Conservation (phyloP, 192 early-diverging fungal genomes). For the Umbelopsis ramanniana region DNA sequence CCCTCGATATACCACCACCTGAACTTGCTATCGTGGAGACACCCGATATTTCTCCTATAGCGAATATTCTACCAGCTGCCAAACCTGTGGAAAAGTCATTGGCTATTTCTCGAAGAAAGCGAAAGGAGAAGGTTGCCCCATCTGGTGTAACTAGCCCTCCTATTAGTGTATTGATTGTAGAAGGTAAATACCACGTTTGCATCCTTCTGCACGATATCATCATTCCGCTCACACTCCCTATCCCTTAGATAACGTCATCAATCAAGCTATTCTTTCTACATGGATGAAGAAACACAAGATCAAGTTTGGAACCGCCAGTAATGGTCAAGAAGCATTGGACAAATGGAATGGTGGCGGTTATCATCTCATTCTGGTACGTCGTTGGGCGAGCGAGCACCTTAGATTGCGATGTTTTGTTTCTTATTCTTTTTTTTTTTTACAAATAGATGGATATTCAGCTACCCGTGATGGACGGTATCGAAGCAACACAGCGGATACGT, state of each 20-base stretch:
- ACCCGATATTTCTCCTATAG: background rate
- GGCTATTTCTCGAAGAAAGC: conserved; percentile 21
- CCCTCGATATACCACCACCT: background rate
- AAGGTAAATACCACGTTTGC: conserved; percentile 48
- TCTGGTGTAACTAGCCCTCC: conserved; percentile 52
- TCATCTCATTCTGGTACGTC: conserved; percentile 66
- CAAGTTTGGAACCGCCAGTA: conserved; percentile 73
- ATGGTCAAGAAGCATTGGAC: conserved; percentile 81
- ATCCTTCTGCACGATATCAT: background rate
- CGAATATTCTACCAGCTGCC: background rate
- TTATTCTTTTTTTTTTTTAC: background rate
- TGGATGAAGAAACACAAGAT: conserved; percentile 77
- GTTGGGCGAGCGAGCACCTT: background rate
- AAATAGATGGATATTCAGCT: conserved; percentile 81
- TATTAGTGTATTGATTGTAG: conserved; percentile 80
- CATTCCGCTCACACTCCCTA: too few relatives aligned
- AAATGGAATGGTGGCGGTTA: conserved; percentile 75
- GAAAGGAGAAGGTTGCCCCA: conserved; percentile 25
- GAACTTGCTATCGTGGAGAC: background rate
- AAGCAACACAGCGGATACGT: conserved; percentile 68
- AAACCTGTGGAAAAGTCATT: background rate
- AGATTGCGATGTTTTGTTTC: background rate
- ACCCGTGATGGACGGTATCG: conserved; percentile 73
- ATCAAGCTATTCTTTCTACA: conserved; percentile 70
- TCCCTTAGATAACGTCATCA: conserved; percentile 70